These are phyloP conservation scores for Sherardia arvensis DNA, from an alignment of 257 asterid species.

Conservation along the genomic window DNA sequence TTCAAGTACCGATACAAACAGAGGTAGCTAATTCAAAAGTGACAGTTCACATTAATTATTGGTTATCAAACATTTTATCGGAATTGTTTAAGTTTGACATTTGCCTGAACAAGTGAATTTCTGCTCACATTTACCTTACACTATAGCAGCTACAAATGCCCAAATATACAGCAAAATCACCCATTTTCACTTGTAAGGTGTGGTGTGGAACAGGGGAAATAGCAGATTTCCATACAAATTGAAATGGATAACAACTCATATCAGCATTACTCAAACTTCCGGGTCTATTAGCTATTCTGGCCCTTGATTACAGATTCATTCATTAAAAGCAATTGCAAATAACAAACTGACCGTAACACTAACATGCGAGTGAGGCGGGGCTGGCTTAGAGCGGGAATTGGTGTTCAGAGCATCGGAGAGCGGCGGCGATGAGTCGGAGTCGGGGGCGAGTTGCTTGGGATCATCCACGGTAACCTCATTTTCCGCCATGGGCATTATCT, in stretches of 20 bases:
- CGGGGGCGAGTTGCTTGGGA: slow-evolving; percentile 34
- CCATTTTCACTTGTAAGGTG: background rate
- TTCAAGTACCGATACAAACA: background rate
- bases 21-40: background rate
- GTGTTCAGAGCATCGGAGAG: slow-evolving; percentile 44
- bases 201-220: background rate
- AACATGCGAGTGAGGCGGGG: slow-evolving; percentile 23
- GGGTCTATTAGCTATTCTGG: background rate
- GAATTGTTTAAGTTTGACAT: background rate
- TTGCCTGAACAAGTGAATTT: background rate
- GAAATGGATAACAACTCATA: background rate
- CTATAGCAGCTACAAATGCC: background rate
- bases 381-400: slow-evolving; percentile 20
- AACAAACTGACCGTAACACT: slow-evolving; percentile 27
- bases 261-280: background rate
- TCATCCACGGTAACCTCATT: slow-evolving; percentile 32
- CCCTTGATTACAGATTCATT: background rate
- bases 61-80: background rate
- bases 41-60: background rate
- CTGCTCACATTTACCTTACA: background rate
- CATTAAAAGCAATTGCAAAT: background rate
- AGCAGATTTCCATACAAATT: background rate
- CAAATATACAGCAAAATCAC: background rate
- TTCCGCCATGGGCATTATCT: slow-evolving; percentile 52
- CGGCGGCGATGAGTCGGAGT: slow-evolving; percentile 82